Percentiles rank a stretch among this genome's conserved stretches.
Conservation (phyloP, 148 eudicot species). For the Chenopodium formosanum region DNA sequence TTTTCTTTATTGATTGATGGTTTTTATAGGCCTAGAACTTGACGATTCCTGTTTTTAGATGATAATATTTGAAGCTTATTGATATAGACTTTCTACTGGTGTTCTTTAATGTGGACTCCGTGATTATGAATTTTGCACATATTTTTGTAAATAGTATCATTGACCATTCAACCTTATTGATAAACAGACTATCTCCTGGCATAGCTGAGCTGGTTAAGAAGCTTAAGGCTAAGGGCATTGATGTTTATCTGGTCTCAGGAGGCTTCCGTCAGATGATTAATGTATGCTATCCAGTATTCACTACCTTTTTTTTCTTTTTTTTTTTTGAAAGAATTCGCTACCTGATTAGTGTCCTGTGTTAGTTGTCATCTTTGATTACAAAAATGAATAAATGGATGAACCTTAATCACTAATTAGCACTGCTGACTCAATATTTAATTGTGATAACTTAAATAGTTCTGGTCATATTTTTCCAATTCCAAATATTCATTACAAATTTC, state of each 20-base stretch:
- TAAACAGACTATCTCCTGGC: slow-evolving; percentile 87
- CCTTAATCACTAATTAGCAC: neutral
- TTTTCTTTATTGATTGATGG: neutral
- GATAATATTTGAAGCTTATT: neutral
- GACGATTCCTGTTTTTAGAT: neutral
- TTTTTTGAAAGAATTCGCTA: neutral
- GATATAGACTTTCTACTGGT: neutral
- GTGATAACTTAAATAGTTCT: neutral
- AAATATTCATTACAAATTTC: slow-evolving; percentile 18
- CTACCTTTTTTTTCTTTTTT: neutral
- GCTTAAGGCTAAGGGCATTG: slow-evolving; percentile 57
- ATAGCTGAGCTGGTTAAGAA: slow-evolving; percentile 73
- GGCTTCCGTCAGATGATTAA: slow-evolving; percentile 99
- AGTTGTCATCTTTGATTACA: neutral
- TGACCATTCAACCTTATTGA: slow-evolving; percentile 4
- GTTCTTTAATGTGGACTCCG: neutral
- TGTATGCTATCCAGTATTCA: slow-evolving; percentile 34
- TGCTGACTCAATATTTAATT: neutral
- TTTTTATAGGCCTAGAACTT: neutral
- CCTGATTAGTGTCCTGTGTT: neutral
- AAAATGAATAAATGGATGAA: neutral
- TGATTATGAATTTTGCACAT: neutral
- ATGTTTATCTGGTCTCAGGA: slow-evolving; percentile 85
- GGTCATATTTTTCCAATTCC: neutral
- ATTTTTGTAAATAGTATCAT: neutral